Evolutionary conservation across 345 rosid species (phyloP).

Genomic region (Gossypioides kirkii): DNA sequence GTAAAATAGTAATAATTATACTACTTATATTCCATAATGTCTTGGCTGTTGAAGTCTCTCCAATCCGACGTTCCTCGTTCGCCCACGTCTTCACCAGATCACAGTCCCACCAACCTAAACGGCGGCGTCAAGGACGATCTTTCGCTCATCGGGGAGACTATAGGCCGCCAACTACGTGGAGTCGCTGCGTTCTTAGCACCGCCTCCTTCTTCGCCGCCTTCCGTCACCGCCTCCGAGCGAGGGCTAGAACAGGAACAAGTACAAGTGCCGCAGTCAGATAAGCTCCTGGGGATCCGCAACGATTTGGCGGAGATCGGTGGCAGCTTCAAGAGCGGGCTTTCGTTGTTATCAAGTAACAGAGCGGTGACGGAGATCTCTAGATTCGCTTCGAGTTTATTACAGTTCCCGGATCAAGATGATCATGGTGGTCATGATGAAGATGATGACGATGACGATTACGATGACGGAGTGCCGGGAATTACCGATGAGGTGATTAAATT

Average conservation of each 20-base stretch:
- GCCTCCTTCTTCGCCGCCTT: constrained; percentile 25
- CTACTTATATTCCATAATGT: constrained; percentile 29
- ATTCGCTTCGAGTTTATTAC: constrained; percentile 49
- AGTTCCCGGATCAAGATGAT: constrained; percentile 23
- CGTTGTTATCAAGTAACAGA: constrained; percentile 34
- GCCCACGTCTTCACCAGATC: constrained; percentile 14
- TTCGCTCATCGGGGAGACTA: constrained; percentile 33
- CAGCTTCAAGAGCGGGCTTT: constrained; percentile 51
- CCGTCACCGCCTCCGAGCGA: constrained; percentile 7
- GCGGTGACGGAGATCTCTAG: constrained; percentile 43
- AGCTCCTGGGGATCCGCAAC: constrained; percentile 51
- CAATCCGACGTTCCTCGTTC: constrained; percentile 28
- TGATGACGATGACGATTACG: constrained; percentile 16
- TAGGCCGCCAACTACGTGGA: constrained; percentile 56
- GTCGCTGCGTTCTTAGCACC: constrained; percentile 64
- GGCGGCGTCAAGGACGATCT: constrained; percentile 35
- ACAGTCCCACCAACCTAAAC: constrained; percentile 9
- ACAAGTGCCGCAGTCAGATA: constrained; percentile 15
- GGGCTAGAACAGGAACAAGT: neutral
- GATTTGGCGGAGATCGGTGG: constrained; percentile 69
- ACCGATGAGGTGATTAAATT: constrained; percentile 50
- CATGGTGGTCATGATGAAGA: constrained; percentile 16
- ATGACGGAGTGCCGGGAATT: constrained; percentile 41
- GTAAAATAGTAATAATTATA: neutral
- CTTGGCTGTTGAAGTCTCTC: constrained; percentile 54